Conservation (phyloP, 768 basidiomycete species). For the Kwoniella botswanensis region DNA sequence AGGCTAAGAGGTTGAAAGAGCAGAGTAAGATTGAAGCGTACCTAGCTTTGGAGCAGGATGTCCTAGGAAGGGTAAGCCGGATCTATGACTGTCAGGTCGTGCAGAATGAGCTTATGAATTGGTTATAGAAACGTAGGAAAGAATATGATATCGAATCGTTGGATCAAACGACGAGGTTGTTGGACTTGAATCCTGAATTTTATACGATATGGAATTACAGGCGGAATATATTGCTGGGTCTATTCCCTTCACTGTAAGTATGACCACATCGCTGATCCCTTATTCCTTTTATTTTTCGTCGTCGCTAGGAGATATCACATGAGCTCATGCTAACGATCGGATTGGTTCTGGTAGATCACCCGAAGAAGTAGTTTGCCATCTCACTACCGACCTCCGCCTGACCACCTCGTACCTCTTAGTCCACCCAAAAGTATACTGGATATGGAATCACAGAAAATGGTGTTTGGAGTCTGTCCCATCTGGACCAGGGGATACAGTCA, state of each 20-base stretch:
- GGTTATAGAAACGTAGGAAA: slow-evolving; percentile 67
- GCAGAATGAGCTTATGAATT: background rate
- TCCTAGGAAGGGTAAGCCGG: slow-evolving; percentile 68
- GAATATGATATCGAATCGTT: slow-evolving; percentile 79
- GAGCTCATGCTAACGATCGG: no score
- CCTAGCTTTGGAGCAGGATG: slow-evolving; percentile 67
- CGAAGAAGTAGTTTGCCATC: slow-evolving; percentile 67
- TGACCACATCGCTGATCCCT: no score
- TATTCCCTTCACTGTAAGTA: slow-evolving; percentile 68
- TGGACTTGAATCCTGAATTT: slow-evolving; percentile 89
- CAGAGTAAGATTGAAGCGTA: slow-evolving; percentile 77
- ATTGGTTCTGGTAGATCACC: slow-evolving; percentile 45
- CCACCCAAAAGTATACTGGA: slow-evolving; percentile 96
- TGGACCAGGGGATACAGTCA: slow-evolving; percentile 63
- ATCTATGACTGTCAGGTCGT: no score
- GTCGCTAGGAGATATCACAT: background rate
- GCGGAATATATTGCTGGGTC: slow-evolving; percentile 74
- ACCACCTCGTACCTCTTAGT: slow-evolving; percentile 79
- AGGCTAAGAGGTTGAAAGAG: slow-evolving; percentile 73
- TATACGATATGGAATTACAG: slow-evolving; percentile 97
- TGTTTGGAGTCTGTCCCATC: slow-evolving; percentile 84
- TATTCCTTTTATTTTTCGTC: background rate
- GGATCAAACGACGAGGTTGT: slow-evolving; percentile 73
- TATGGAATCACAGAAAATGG: slow-evolving; percentile 98
- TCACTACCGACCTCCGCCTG: slow-evolving; percentile 76